These are phyloP conservation scores for Podila clonocystis DNA, from an alignment of 192 early-diverging fungal genomes.

Conservation along the genomic window DNA sequence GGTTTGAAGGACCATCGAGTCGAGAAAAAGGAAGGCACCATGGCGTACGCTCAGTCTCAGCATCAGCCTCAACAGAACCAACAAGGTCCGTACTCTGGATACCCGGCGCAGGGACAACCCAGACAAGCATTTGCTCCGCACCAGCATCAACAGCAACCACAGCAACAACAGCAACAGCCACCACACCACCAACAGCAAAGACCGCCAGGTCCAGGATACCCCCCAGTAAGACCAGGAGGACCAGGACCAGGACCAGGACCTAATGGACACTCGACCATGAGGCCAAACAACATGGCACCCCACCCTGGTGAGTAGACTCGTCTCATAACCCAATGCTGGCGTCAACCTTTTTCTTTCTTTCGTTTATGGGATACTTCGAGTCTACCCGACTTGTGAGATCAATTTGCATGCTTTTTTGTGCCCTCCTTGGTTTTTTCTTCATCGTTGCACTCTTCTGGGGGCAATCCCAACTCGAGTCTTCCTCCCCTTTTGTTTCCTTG, in stretches of 20 bases:
- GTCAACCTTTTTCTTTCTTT: too few species aligned
- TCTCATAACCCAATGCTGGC: too few species aligned
- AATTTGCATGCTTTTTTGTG: neutral
- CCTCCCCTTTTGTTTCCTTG: too few species aligned
- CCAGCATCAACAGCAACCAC: neutral
- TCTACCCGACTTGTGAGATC: too few species aligned
- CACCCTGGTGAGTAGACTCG: neutral
- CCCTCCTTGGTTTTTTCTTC: too few species aligned
- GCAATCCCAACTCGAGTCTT: neutral
- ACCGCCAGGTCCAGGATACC: conserved; percentile 14
- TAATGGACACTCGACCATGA: conserved; percentile 14
- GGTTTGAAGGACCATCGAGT: neutral
- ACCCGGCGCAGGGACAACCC: too few species aligned
- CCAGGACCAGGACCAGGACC: conserved; percentile 14
- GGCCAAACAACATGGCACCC: neutral
- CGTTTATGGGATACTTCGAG: too few species aligned
- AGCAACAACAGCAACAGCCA: conserved; percentile 5
- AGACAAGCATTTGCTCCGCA: too few species aligned
- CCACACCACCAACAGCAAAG: conserved; percentile 20
- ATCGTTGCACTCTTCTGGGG: neutral
- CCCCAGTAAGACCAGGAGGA: conserved; percentile 18
- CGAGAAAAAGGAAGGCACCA: neutral
- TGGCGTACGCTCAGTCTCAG: neutral
- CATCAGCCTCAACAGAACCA: neutral
- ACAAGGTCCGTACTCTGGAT: too few species aligned